Base-by-base conservation (phyloP, 805 yeast genomes). In the Hanseniaspora occidentalis region DNA sequence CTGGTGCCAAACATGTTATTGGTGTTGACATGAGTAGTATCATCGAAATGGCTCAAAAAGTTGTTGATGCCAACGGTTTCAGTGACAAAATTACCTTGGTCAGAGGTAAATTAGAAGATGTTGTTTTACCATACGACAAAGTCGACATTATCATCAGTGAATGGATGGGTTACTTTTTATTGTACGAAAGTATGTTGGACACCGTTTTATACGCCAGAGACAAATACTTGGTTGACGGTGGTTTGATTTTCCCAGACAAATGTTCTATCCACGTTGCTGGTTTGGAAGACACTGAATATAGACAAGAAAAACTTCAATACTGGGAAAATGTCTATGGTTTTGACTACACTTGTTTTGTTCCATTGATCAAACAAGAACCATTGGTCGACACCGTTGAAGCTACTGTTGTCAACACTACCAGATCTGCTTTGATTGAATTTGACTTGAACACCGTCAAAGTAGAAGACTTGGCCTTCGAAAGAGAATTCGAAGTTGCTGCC, bases 321-420 rank as follows among this genome's bases (percentile, higher is more conserved):
- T 92, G 99, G 99, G 86, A 84, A 59, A 85, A 88, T 57, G 95
- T 92, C 21, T 92, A 92, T 54, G 98, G 99, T 3, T 92, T 92
- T 54, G 96, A 94, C 60, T 92, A 84, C 64, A 68, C 89, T 34
- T 96, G 96, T 36, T 88, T 92, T 61, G 77, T 82, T 49, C 77
- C 81, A 38, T 62, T 84, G 42, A 92, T 95, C 35, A 79, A 84
- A 79, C 71, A 77, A 35, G 98, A 92, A 63, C 99, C 99, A 17
- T 71, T 92, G 50, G 97, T 92, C 33, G 98, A 92, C 59, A 80
- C 79, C n/a, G 97, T 92, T 42, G 88, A 89, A 46, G 73, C 80
- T 58, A 63, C 77, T 21, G 66, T 79, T 43, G 79, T 92, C 40
- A 75, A 70, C 39, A 82, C 98, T n/a, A 73, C 81, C 21, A 72